Evolutionary conservation across 1,284 basidiomycete species (phyloP).

Genomic region (Cutaneotrichosporon cutaneum): DNA sequence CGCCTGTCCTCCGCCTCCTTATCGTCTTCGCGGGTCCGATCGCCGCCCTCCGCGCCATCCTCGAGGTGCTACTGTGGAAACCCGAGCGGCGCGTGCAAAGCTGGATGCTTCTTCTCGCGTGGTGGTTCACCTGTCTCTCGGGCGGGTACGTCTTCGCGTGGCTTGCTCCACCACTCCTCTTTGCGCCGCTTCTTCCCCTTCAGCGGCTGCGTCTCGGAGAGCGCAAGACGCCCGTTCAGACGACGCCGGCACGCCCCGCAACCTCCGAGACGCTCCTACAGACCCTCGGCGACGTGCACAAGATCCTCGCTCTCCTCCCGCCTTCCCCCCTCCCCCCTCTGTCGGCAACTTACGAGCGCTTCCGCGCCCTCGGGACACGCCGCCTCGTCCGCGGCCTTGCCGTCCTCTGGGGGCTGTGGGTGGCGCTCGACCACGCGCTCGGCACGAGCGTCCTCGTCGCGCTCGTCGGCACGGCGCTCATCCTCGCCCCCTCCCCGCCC

Average conservation of each 20-base stretch:
- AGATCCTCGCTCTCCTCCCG: constrained; percentile 48
- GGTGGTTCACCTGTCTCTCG: constrained; percentile 76
- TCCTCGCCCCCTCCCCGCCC: constrained; percentile 49
- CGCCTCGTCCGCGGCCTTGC: constrained; percentile 43
- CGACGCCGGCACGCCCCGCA: constrained; percentile 49
- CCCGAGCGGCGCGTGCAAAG: constrained; percentile 62
- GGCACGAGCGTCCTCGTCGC: constrained; percentile 41
- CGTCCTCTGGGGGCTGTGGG: constrained; percentile 50
- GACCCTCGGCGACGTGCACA: constrained; percentile 50
- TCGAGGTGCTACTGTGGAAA: constrained; percentile 66
- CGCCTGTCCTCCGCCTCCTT: constrained; percentile 50
- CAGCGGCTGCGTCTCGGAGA: constrained; percentile 52
- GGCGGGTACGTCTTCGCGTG: constrained; percentile 59
- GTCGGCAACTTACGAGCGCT: constrained; percentile 35
- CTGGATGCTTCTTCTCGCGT: constrained; percentile 65
- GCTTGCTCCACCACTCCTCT: constrained; percentile 48
- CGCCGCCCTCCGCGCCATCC: constrained; percentile 54
- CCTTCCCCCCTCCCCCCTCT: constrained; percentile 36
- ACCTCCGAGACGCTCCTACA: constrained; percentile 64
- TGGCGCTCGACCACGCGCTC: constrained; percentile 37
- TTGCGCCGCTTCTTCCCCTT: constrained; percentile 38
- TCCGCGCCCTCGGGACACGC: constrained; percentile 36
- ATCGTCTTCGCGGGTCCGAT: constrained; percentile 59
- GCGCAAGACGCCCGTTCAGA: constrained; percentile 1
- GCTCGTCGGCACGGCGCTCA: constrained; percentile 42